These are phyloP conservation scores for Aspergillus conjunctus DNA, from an alignment of 495 filamentous ascomycete species.

Conservation along the genomic window DNA sequence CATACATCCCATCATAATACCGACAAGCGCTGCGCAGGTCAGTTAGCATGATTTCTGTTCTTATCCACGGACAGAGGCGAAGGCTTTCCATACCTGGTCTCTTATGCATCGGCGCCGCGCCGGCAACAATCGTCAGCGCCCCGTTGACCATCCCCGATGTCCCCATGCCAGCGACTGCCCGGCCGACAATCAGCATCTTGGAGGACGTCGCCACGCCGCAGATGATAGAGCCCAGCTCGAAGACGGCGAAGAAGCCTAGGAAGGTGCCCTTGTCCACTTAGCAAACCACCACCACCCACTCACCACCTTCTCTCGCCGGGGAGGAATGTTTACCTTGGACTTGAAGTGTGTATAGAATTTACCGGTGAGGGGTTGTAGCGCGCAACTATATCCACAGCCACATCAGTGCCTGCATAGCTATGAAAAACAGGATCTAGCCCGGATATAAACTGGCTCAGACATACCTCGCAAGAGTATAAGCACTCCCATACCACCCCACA, in stretches of 20 bases:
- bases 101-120: slow-evolving; percentile 42
- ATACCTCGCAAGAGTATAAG: slow-evolving; percentile 46
- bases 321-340: slow-evolving; percentile 19
- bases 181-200: slow-evolving; percentile 48
- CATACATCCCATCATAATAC: slow-evolving; percentile 8
- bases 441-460: no score
- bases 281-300: not conserved
- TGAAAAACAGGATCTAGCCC: no score
- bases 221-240: slow-evolving; percentile 47
- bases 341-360: slow-evolving; percentile 48
- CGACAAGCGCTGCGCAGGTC: not conserved
- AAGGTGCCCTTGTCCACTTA: slow-evolving; percentile 25
- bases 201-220: slow-evolving; percentile 47
- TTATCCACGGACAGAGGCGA: no score
- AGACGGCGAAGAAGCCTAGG: slow-evolving; percentile 40
- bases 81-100: slow-evolving; percentile 26
- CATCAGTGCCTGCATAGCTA: no score
- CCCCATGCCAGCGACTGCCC: slow-evolving; percentile 47
- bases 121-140: slow-evolving; percentile 52
- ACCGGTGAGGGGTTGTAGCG: slow-evolving; percentile 49
- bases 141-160: slow-evolving; percentile 54
- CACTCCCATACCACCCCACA: slow-evolving; percentile 51
- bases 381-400: slow-evolving; percentile 40
- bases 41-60: no score
- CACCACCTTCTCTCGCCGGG: not conserved